Evolutionary conservation across 78 protist species (phyloP).

Genomic region (Tieghemostelium lacteum): DNA sequence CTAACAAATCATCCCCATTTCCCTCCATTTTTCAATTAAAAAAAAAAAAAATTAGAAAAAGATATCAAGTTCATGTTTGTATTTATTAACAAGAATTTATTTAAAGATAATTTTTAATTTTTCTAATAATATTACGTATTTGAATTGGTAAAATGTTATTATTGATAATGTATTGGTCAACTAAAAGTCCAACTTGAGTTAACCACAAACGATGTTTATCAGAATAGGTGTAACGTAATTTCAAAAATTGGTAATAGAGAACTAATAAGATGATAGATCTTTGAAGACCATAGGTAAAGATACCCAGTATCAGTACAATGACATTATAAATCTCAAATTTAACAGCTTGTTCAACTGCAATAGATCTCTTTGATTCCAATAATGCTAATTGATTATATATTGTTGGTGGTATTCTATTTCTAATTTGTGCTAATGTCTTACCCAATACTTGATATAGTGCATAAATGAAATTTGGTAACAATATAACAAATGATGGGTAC

Average conservation of each 20-base stretch:
- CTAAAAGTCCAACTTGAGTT: not conserved
- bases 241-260: not conserved
- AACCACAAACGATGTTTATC: not conserved
- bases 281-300: not conserved
- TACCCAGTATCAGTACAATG: not conserved
- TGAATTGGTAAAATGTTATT: not conserved
- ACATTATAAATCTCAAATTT: not conserved
- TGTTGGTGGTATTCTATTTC: not conserved
- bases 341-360: not conserved
- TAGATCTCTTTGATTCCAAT: not conserved
- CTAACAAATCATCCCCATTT: constrained; percentile 46
- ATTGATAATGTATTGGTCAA: not conserved
- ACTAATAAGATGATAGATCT: not conserved
- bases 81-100: too few relatives aligned
- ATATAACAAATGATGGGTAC: not conserved
- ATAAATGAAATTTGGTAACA: not conserved
- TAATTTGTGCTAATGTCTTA: not conserved
- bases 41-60: too few relatives aligned
- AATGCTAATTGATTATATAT: not conserved
- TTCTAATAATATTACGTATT: not conserved
- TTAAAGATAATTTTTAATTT: too few relatives aligned
- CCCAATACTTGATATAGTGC: not conserved
- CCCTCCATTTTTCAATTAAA: too few relatives aligned
- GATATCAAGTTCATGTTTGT: too few relatives aligned
- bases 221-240: not conserved